Evolutionary conservation across 306 rosid genomes (phyloP).

Genomic region (Medicago arabica): DNA sequence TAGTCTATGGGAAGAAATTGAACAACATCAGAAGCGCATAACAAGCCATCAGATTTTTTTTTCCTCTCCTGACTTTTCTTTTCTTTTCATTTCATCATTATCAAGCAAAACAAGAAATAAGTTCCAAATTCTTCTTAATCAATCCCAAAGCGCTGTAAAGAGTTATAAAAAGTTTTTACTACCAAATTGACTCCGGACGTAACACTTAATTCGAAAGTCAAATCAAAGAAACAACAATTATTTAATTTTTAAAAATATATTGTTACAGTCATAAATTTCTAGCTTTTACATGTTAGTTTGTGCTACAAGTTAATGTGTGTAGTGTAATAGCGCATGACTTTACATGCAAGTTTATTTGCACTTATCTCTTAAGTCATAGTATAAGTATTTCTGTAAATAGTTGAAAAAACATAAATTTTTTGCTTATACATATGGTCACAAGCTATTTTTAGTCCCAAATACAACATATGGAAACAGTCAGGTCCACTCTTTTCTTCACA

Average conservation of each 20-base stretch:
- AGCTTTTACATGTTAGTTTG: slow-evolving; percentile 11
- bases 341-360: neutral
- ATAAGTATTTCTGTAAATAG: neutral
- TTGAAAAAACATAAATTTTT: neutral
- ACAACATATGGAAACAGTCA: neutral
- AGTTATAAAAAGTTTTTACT: slow-evolving; percentile 28
- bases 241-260: neutral
- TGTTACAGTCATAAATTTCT: neutral
- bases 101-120: slow-evolving; percentile 19
- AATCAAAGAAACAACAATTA: neutral
- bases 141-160: slow-evolving; percentile 7
- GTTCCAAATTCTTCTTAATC: slow-evolving; percentile 21
- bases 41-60: slow-evolving; percentile 38
- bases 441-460: neutral
- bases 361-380: neutral
- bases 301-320: slow-evolving; percentile 9
- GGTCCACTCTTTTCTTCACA: slow-evolving; percentile 11
- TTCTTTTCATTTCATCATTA: slow-evolving; percentile 22
- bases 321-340: neutral
- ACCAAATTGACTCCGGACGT: neutral
- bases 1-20: slow-evolving; percentile 58
- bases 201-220: neutral
- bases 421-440: neutral
- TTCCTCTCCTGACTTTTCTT: neutral
- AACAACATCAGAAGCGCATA: slow-evolving; percentile 38